phyloP scores from a whole-genome alignment of 1,139 yeast genomes.

The Debaryomyces psychrophilus region DNA sequence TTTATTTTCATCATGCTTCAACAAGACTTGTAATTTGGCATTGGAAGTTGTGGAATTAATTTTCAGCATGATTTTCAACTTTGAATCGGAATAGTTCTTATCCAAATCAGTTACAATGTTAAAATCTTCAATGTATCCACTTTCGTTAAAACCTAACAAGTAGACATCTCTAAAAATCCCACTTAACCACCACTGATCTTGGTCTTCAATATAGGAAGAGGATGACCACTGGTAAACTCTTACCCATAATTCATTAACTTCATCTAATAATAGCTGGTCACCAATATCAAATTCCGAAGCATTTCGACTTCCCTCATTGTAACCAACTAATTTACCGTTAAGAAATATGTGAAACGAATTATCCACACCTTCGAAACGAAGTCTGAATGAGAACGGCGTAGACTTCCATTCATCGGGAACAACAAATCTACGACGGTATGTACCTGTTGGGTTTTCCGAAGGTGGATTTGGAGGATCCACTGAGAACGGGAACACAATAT shows the following conservation, averaged over 20 bases:
- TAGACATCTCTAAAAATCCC: constrained; percentile 27
- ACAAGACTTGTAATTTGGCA: constrained; percentile 3
- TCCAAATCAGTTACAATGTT: constrained; percentile 18
- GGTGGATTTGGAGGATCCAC: constrained; percentile 37
- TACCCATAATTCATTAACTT: constrained; percentile 22
- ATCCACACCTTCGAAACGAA: constrained; percentile 39
- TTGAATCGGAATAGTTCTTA: constrained; percentile 12
- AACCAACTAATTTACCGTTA: constrained; percentile 31
- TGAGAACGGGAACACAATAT: constrained; percentile 33
- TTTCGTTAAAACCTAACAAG: constrained; percentile 17
- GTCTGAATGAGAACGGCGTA: constrained; percentile 17
- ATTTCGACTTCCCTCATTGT: constrained; percentile 34
- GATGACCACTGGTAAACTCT: constrained; percentile 37
- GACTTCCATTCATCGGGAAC: constrained; percentile 17
- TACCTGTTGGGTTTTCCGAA: constrained; percentile 35
- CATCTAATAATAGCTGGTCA: constrained; percentile 9
- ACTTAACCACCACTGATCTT: constrained; percentile 40
- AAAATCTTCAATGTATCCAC: constrained; percentile 19
- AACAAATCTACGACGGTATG: constrained; percentile 27
- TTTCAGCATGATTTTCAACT: constrained; percentile 6
- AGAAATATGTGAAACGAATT: constrained; percentile 32
- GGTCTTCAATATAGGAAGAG: constrained; percentile 37
- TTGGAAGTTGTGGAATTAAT: neutral
- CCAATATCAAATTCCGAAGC: constrained; percentile 32
- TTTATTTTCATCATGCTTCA: neutral